These are phyloP conservation scores for Aspergillus sp. DNA, from an alignment of 2,329 filamentous ascomycete genomes.

Conservation along the genomic window DNA sequence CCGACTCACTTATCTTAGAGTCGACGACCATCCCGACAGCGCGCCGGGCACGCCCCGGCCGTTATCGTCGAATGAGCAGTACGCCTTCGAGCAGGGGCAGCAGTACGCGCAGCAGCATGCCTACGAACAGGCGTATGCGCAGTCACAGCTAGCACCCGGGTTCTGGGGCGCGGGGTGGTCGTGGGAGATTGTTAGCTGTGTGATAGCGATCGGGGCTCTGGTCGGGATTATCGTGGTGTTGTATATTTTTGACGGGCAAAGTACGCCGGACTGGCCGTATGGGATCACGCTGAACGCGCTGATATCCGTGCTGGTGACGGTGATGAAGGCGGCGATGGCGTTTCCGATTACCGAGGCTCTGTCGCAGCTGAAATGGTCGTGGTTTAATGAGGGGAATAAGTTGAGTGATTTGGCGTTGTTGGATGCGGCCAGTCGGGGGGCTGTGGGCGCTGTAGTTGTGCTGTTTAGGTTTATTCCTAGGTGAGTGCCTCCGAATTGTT, in stretches of 20 bases:
- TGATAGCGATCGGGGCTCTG: conserved; percentile 27
- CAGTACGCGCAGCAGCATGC: no score
- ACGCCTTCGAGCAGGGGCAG: no score
- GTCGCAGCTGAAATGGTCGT: conserved; percentile 31
- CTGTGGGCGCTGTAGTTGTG: conserved; percentile 22
- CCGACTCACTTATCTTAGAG: not conserved
- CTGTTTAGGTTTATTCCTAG: conserved; percentile 19
- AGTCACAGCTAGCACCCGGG: not conserved
- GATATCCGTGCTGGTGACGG: conserved; percentile 22
- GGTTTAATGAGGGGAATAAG: conserved; percentile 21
- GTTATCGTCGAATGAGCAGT: not conserved
- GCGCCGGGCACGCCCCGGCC: not conserved
- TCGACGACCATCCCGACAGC: not conserved
- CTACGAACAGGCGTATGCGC: not conserved
- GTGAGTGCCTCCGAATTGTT: no score
- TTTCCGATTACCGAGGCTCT: conserved; percentile 24
- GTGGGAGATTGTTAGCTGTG: conserved; percentile 15
- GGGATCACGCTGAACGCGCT: conserved; percentile 28
- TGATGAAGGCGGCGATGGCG: conserved; percentile 25
- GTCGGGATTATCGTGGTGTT: conserved; percentile 28
- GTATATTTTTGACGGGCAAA: conserved; percentile 17
- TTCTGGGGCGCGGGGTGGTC: conserved; percentile 15
- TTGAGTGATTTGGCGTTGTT: conserved; percentile 25
- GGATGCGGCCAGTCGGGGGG: conserved; percentile 29
- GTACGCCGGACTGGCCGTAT: conserved; percentile 25